Evolutionary conservation across 2,329 filamentous ascomycete genomes (phyloP).

Genomic region (Ophiocordyceps camponoti-leonardi): DNA sequence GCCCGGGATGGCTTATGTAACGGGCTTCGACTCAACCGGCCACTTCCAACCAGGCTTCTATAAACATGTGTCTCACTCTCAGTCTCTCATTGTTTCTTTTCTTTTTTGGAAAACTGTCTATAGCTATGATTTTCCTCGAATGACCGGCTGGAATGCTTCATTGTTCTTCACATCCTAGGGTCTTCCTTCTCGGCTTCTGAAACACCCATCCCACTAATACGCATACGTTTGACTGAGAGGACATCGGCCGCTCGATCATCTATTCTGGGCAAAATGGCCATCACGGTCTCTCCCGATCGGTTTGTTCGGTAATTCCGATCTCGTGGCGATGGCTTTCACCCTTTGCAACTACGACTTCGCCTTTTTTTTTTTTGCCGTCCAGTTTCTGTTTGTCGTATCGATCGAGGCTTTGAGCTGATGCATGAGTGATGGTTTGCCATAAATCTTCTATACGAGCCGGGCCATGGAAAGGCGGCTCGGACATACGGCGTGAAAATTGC

Average conservation of each 20-base stretch:
- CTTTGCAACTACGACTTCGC: too few relatives aligned
- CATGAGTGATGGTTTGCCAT: background rate
- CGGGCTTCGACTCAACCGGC: background rate
- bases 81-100: background rate
- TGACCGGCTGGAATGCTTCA: background rate
- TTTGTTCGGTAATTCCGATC: too few relatives aligned
- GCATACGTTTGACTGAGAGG: too few relatives aligned
- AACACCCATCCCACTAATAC: too few relatives aligned
- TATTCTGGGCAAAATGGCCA: too few relatives aligned
- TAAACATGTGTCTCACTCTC: background rate
- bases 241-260: too few relatives aligned
- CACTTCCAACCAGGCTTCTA: background rate
- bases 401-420: too few relatives aligned
- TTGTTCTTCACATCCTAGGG: background rate
- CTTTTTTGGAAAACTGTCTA: background rate
- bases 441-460: background rate
- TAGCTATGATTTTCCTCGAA: background rate
- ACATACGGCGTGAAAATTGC: background rate
- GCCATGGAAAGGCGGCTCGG: background rate
- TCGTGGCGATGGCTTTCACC: too few relatives aligned
- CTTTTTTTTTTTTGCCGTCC: too few relatives aligned
- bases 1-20: background rate
- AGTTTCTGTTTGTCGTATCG: too few relatives aligned
- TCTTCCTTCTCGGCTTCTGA: too few relatives aligned
- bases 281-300: too few relatives aligned